Percentiles rank a stretch among this genome's conserved stretches.
These are phyloP conservation scores for Ophiognomonia clavigignenti-juglandacearum DNA, from an alignment of 2,329 filamentous ascomycete species.

Conservation along the genomic window DNA sequence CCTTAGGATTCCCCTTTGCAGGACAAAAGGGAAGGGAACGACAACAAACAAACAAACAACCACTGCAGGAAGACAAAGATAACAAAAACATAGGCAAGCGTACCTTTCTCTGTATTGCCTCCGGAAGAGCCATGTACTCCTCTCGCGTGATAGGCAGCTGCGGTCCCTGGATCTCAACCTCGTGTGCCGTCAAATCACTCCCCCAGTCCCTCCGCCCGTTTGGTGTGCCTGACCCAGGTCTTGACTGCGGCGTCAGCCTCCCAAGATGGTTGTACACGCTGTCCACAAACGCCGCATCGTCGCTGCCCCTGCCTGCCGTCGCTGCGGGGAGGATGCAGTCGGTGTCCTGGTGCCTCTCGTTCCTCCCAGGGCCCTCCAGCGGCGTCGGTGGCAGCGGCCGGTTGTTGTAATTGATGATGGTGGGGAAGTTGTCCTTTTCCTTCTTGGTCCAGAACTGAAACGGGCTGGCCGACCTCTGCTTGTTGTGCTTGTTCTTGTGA, in stretches of 20 bases:
- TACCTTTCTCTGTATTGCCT: constrained; percentile 48
- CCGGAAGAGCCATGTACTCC: constrained; percentile 45
- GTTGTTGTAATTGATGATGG: no score
- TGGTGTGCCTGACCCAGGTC: constrained; percentile 1
- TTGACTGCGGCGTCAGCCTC: constrained; percentile 3
- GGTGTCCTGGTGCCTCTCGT: no score
- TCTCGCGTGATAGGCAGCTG: constrained; percentile 32
- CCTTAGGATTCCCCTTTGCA: no score
- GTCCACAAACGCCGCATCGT: constrained; percentile 6
- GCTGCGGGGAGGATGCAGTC: not conserved
- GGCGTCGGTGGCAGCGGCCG: no score
- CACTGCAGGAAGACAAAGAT: not conserved
- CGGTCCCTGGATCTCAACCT: constrained; percentile 4
- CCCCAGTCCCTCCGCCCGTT: constrained; percentile 6
- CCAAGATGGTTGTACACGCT: constrained; percentile 10
- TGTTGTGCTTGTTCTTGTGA: not conserved
- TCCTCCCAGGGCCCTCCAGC: no score
- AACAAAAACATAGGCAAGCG: constrained; percentile 20
- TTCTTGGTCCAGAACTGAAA: constrained; percentile 10
- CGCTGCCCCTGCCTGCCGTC: constrained; percentile 2
- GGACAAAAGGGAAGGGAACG: not conserved
- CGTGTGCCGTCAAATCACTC: constrained; percentile 7
- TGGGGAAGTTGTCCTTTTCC: no score
- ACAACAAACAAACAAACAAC: not conserved
- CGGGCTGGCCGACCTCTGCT: constrained; percentile 1